Evolutionary conservation across 2,329 filamentous ascomycete genomes (phyloP).

Genomic region (Moelleriella libera): DNA sequence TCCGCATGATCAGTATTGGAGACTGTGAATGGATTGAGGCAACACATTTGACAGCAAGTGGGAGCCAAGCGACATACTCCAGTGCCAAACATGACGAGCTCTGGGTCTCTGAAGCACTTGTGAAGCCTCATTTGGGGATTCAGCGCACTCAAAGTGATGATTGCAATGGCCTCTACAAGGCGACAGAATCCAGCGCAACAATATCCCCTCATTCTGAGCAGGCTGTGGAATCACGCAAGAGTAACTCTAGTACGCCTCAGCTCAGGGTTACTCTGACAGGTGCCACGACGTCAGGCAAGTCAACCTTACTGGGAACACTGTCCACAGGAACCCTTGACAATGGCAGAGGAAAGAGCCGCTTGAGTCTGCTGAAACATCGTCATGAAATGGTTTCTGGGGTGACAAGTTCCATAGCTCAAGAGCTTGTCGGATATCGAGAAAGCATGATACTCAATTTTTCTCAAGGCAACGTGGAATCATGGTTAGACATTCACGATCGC

Average conservation of each 20-base stretch:
- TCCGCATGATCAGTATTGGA: conserved; percentile 73
- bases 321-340: conserved; percentile 85
- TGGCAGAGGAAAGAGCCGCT: conserved; percentile 74
- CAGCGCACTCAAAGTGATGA: not conserved
- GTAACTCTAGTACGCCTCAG: conserved; percentile 51
- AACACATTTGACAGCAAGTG: conserved; percentile 14
- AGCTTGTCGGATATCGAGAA: conserved; percentile 71
- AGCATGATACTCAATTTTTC: conserved; percentile 64
- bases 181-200: not conserved
- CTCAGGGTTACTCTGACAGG: conserved; percentile 78
- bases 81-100: conserved; percentile 37
- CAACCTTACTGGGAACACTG: conserved; percentile 74
- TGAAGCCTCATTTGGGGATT: conserved; percentile 55
- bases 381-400: conserved; percentile 87
- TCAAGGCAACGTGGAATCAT: conserved; percentile 74
- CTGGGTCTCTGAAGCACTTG: conserved; percentile 79
- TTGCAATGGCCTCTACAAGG: not conserved
- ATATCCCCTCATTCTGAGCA: conserved; percentile 2
- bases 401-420: conserved; percentile 89
- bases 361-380: conserved; percentile 80
- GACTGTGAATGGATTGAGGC: conserved; percentile 60
- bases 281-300: conserved; percentile 84
- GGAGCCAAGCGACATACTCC: conserved; percentile 8
- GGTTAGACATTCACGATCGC: conserved; percentile 83
- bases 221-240: conserved; percentile 19